Conservation (phyloP, 2,329 filamentous ascomycete genomes). For the Fusarium pseudograminearum region DNA sequence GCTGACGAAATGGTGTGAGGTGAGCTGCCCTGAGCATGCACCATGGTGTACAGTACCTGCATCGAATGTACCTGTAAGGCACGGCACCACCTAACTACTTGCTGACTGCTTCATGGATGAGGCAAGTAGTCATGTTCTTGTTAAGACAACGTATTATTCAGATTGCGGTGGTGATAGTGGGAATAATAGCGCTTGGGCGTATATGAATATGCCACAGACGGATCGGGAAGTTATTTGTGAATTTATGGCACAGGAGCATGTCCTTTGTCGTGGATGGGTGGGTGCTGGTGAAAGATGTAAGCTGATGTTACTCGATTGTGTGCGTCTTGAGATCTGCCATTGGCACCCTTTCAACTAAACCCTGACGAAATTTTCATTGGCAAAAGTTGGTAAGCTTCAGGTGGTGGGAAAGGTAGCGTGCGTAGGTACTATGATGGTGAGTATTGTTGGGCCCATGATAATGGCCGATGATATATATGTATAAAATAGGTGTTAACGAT, state of each 20-base stretch:
- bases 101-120: constrained; percentile 3
- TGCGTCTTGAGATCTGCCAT: constrained; percentile 26
- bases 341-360: neutral
- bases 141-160: constrained; percentile 1
- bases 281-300: constrained; percentile 4
- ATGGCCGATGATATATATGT: constrained; percentile 2
- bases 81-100: constrained; percentile 11
- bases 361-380: constrained; percentile 1
- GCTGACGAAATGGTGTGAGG: constrained; percentile 20
- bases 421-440: neutral
- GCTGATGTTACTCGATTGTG: constrained; percentile 16
- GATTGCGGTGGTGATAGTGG: neutral
- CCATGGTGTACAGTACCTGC: constrained; percentile 22
- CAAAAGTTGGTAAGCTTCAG: constrained; percentile 1
- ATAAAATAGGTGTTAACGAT: constrained; percentile 12
- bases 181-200: neutral
- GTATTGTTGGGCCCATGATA: constrained; percentile 25
- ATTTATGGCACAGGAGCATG: constrained; percentile 17
- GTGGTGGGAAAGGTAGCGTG: neutral
- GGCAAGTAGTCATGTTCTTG: constrained; percentile 1
- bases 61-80: constrained; percentile 12
- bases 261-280: constrained; percentile 1
- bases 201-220: constrained; percentile 13
- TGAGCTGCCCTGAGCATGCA: constrained; percentile 3
- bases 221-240: constrained; percentile 3